A percentile compares a stretch with the other conserved stretches of the same genome.
Evolutionary conservation across 441 rosid genomes (phyloP).

Genomic region (Aleurites moluccanus): DNA sequence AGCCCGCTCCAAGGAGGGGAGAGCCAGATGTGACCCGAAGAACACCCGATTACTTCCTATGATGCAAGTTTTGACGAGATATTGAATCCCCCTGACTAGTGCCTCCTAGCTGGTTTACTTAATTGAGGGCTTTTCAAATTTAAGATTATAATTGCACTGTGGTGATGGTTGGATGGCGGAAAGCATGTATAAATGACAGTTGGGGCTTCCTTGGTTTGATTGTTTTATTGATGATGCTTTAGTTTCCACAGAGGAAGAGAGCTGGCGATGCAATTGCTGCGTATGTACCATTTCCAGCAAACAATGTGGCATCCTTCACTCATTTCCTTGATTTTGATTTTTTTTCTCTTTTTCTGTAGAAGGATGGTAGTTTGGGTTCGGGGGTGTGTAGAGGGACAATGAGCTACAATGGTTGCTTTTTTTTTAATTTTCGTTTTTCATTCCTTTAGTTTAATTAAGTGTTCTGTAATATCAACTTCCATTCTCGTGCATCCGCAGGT

Average conservation of each 20-base stretch:
- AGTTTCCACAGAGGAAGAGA: constrained; percentile 30
- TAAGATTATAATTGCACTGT: constrained; percentile 19
- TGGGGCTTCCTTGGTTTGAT: constrained; percentile 28
- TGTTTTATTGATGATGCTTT: constrained; percentile 22
- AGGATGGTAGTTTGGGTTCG: constrained; percentile 22
- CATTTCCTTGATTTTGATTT: constrained; percentile 20
- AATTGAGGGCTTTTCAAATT: constrained; percentile 28
- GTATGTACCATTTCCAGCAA: constrained; percentile 37
- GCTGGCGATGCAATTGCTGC: constrained; percentile 28
- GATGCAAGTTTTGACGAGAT: constrained; percentile 31
- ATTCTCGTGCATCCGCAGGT: no score
- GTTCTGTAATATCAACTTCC: no score
- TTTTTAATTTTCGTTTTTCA: neutral
- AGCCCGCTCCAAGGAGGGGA: constrained; percentile 95
- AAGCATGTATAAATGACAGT: constrained; percentile 25
- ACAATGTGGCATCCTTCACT: constrained; percentile 30
- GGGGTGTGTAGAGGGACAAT: constrained; percentile 37
- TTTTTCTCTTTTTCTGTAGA: constrained; percentile 28
- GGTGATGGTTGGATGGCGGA: constrained; percentile 23
- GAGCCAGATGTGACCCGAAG: constrained; percentile 93
- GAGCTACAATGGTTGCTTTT: constrained; percentile 26
- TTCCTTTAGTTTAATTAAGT: constrained; percentile 1
- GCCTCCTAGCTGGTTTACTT: constrained; percentile 26
- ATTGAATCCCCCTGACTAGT: constrained; percentile 23
- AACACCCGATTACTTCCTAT: constrained; percentile 93